These are phyloP conservation scores for Fusarium compactum DNA, from an alignment of 2,329 filamentous ascomycete species.

Conservation along the genomic window DNA sequence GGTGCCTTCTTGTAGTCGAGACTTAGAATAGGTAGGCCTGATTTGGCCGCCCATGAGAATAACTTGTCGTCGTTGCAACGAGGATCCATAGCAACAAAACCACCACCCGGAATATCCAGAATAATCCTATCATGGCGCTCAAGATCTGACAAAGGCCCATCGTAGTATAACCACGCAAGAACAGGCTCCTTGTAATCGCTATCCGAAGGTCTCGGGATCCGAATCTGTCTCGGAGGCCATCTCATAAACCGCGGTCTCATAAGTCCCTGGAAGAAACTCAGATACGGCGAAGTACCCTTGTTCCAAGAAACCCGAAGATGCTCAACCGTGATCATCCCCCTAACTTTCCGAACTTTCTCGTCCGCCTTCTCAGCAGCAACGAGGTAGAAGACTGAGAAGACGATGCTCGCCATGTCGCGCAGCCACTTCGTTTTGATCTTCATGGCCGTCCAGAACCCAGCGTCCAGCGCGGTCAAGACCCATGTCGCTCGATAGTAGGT, in stretches of 20 bases:
- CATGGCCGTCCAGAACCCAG: conserved; percentile 99
- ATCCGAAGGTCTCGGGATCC: conserved; percentile 82
- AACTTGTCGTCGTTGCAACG: conserved; percentile 94
- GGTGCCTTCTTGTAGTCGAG: conserved; percentile 79
- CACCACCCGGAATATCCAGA: conserved; percentile 91
- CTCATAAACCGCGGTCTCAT: conserved; percentile 82
- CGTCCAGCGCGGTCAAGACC: conserved; percentile 93
- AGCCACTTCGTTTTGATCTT: conserved; percentile 82
- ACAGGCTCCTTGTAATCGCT: conserved; percentile 89
- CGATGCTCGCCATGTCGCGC: conserved; percentile 82
- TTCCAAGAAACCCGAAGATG: conserved; percentile 96
- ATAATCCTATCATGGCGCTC: conserved; percentile 82
- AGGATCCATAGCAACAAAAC: conserved; percentile 98
- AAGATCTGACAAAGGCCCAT: conserved; percentile 84
- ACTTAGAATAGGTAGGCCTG: conserved; percentile 88
- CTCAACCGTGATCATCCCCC: conserved; percentile 87
- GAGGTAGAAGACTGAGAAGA: conserved; percentile 91
- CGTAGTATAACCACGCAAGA: conserved; percentile 91
- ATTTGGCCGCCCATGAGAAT: conserved; percentile 90
- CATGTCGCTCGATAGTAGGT: conserved; percentile 97
- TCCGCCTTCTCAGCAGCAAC: conserved; percentile 94
- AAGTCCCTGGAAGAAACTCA: conserved; percentile 77
- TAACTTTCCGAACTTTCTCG: conserved; percentile 93
- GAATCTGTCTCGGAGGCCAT: conserved; percentile 83
- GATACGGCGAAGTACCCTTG: conserved; percentile 89